Evolutionary conservation across 768 basidiomycete genomes (phyloP).

Genomic region (Strobilomyces echinocephalus): DNA sequence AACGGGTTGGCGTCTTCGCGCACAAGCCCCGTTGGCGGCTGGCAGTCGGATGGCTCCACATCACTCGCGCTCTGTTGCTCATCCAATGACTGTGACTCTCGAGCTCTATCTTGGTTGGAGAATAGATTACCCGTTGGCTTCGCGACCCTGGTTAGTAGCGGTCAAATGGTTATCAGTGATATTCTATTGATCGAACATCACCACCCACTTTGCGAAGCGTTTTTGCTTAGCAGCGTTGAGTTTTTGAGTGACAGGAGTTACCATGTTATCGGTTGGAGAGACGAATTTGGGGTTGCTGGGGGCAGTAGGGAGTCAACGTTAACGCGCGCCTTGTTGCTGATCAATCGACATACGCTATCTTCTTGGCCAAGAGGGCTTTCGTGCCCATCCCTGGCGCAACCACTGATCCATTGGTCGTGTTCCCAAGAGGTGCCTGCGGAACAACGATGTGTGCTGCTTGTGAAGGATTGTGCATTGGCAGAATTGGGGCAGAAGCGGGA

Average conservation of each 20-base stretch:
- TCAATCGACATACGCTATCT: conserved; percentile 70
- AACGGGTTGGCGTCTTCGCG: conserved; percentile 74
- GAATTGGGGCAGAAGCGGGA: conserved; percentile 56
- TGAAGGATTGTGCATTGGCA: conserved; percentile 81
- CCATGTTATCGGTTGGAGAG: conserved; percentile 92
- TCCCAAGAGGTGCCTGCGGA: conserved; percentile 78
- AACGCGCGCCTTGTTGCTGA: background rate
- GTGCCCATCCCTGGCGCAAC: conserved; percentile 74
- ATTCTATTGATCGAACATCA: conserved; percentile 1
- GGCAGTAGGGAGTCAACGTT: conserved; percentile 1
- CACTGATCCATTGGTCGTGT: conserved; percentile 46
- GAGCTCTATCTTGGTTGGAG: conserved; percentile 30
- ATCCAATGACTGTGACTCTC: conserved; percentile 24
- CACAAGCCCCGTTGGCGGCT: conserved; percentile 27
- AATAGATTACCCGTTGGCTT: conserved; percentile 63
- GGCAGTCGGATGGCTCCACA: conserved; percentile 35
- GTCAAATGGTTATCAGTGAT: background rate
- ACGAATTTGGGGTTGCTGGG: conserved; percentile 79
- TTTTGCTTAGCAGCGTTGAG: conserved; percentile 88
- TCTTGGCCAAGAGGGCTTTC: conserved; percentile 90
- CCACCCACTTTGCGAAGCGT: conserved; percentile 80
- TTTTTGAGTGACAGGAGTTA: conserved; percentile 93
- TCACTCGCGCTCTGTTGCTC: conserved; percentile 36
- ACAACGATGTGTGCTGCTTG: conserved; percentile 75
- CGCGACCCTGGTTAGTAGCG: conserved; percentile 39